phyloP scores from a whole-genome alignment of 2,329 filamentous ascomycete genomes.

The Colletotrichum plurivorum region DNA sequence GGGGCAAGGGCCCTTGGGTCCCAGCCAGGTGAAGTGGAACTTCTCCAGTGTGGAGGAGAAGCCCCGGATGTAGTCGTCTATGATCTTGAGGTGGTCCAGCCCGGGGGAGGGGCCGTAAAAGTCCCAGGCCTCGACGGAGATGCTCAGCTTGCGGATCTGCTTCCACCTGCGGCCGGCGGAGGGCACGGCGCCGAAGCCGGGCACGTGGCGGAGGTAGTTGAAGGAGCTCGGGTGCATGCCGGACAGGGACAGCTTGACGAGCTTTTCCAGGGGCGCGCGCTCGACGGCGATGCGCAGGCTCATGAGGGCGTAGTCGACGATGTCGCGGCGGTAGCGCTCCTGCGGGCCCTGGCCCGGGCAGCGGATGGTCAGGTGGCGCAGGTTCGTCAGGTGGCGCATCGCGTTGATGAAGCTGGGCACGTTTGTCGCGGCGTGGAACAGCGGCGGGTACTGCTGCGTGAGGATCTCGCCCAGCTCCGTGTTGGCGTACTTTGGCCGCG shows the following conservation, averaged over 20 bases:
- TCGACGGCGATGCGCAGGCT: conserved; percentile 88
- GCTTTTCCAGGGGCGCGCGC: conserved; percentile 74
- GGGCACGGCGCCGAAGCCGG: conserved; percentile 82
- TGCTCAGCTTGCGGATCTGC: conserved; percentile 81
- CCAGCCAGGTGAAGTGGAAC: conserved; percentile 84
- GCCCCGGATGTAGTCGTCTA: conserved; percentile 83
- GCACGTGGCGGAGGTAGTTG: conserved; percentile 81
- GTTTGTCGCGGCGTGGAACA: conserved; percentile 92
- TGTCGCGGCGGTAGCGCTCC: conserved; percentile 80
- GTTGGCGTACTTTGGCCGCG: conserved; percentile 84
- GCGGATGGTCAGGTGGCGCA: conserved; percentile 81
- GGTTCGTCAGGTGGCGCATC: conserved; percentile 76
- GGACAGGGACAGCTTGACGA: conserved; percentile 79
- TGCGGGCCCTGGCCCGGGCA: conserved; percentile 80
- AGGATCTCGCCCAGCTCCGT: conserved; percentile 84
- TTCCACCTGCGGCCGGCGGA: conserved; percentile 80
- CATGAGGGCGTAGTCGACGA: conserved; percentile 91
- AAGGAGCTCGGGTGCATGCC: conserved; percentile 83
- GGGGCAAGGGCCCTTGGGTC: conserved; percentile 80
- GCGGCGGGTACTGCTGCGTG: conserved; percentile 87
- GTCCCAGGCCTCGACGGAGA: conserved; percentile 80
- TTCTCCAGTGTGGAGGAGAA: conserved; percentile 78
- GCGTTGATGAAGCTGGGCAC: conserved; percentile 86
- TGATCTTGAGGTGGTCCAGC: conserved; percentile 80
- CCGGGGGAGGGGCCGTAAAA: conserved; percentile 72